Evolutionary conservation across 768 basidiomycete genomes (phyloP), one percentile per base, ranked within the genome.

Genomic region (Gelatoporia subvermispora): DNA sequence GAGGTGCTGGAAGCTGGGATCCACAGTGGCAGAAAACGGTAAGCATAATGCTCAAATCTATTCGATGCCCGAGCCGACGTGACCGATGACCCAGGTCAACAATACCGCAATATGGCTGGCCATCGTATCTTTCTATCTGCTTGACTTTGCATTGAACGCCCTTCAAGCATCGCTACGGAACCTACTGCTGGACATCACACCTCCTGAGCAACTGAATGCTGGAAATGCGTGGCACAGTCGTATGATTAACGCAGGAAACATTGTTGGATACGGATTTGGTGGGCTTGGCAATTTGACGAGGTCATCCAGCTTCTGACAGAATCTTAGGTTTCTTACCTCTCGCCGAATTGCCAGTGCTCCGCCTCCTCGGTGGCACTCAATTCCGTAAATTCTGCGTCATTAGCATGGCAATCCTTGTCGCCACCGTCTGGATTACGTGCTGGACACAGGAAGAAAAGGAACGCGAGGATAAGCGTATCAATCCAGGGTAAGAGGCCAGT

Each of bases 61-160:
- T 16, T 18, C 20, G 17, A 8, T 9, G 16, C 17, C 9, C n/a
- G 20, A 18, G 7, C 8, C 2, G n/a, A 4, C 8, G 17, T 28
- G 8, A 36, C 45, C 10, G 5, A 21, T 28, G 4, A 41, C 40
- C 17, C 53, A 91, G 86, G 83, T 79, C 16, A 69, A 77, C 35
- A 79, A 75, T 54, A 81, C 78, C 22, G 81, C 93, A 10, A 95
- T 98, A 48, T 80, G 74, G 43, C 79, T 97, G 43, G 96, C 94
- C 2, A 79, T 99, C 22, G 72, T 84, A 20, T 85, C 88, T 0
- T 98, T 99, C 70, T 99, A 96, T 62, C 65, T 93, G 41, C 75
- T 99, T 28, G 96, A 99, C 67, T 99, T 99, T 62, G 90, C 93
- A n/a, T 76, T 99, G 49, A 99, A 99, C 65, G 96, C 91, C 3